A percentile compares a stretch with the other conserved stretches of the same genome.
phyloP scores from a whole-genome alignment of 495 filamentous ascomycete genomes.

The Jackrogersella minutella region DNA sequence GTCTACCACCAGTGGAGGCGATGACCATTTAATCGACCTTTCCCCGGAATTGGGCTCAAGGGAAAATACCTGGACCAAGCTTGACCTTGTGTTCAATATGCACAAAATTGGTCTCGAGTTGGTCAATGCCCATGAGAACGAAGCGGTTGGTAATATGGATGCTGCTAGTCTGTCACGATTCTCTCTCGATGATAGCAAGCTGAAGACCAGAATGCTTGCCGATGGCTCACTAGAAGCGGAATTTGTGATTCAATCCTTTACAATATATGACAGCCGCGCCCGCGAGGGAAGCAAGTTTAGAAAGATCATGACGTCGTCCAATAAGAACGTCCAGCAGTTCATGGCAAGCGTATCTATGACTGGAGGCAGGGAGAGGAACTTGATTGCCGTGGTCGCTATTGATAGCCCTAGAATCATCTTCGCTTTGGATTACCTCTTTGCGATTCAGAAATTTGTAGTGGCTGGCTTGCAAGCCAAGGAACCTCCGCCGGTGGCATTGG shows the following conservation, averaged over 20 bases:
- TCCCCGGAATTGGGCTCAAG: conserved; percentile 69
- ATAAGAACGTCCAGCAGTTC: conserved; percentile 92
- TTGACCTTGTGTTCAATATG: conserved; percentile 92
- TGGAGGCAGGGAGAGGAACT: conserved; percentile 78
- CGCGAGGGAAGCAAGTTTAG: conserved; percentile 92
- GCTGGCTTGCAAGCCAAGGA: conserved; percentile 68
- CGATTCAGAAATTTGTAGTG: conserved; percentile 81
- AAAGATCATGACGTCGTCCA: conserved; percentile 97
- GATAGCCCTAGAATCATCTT: conserved; percentile 96
- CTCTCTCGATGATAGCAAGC: conserved; percentile 86
- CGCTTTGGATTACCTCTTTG: conserved; percentile 92
- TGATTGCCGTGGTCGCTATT: conserved; percentile 92
- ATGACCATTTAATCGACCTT: conserved; percentile 62
- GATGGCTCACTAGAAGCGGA: conserved; percentile 94
- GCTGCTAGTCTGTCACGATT: conserved; percentile 89
- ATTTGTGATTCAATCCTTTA: conserved; percentile 91
- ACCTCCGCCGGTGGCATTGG: conserved; percentile 60
- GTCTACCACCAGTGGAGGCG: conserved; percentile 50
- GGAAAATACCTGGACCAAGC: conserved; percentile 84
- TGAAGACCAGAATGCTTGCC: conserved; percentile 94
- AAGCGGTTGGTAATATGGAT: conserved; percentile 79
- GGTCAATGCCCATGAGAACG: conserved; percentile 75
- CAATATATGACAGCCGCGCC: conserved; percentile 87
- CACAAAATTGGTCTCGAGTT: conserved; percentile 88
- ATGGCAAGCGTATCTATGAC: conserved; percentile 97